Base-by-base conservation (phyloP, 23 red algal species). In the Gracilariopsis chorda region DNA sequence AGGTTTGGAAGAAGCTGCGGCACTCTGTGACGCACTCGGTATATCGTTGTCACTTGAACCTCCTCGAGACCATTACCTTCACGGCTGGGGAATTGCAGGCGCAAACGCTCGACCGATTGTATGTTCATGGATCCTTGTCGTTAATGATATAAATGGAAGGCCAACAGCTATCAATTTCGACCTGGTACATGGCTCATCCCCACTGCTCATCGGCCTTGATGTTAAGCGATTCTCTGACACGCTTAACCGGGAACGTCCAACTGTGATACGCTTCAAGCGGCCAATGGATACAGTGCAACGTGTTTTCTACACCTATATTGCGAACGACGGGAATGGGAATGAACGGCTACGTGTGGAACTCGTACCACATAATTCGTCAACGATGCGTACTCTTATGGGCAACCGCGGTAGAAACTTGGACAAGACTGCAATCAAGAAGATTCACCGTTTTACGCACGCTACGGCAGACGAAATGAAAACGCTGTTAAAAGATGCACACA, bases 61-160 rank as follows among this genome's bases (percentile, higher is more conserved):
- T 17, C 60, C 58, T 13, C 80, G 80, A 20, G 30, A 37, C 3
- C 56, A 70, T 10, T 84, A 84, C 33, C 34, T 25, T 25, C 80
- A 42, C 2, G 55, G 55, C 44, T 84, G 53, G 80, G 80, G 80
- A 3, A 28, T 68, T 48, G 69, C 12, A 20, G 56, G 33, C 13
- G 56, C 35, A 42, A 42, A 65, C 58, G 37, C 80, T 12, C 0
- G 0, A 20, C 55, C 36, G 34, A 67, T 84, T 30, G 1, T 70
- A 21, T 69, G 43, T 14, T 46, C 33, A 11, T 84, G 80, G 80
- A 51, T 64, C 17, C 59, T 84, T 32, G 33, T 62, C 36, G 27
- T 84, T 34, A 84, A 84, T 45, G 58, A 84, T 51, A 27, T 49
- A 23, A 84, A 84, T 49, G 35, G 42, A 51, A 69, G 51, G 17